phyloP scores from a whole-genome alignment of 2,329 filamentous ascomycete genomes.

The Penicillium hesseltinei region DNA sequence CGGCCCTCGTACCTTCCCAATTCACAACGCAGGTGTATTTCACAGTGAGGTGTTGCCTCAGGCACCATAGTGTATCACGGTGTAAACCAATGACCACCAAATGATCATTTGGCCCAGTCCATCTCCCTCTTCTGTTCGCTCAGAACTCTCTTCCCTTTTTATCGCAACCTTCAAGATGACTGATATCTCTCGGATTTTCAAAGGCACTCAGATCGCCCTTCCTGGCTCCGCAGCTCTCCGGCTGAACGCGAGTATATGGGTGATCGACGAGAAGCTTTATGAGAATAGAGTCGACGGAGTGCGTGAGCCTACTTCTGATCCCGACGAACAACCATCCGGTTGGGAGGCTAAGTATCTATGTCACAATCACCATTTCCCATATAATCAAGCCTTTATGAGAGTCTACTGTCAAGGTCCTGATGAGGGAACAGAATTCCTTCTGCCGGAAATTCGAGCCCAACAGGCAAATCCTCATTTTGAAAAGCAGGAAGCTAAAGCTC shows the following conservation, averaged over 20 bases:
- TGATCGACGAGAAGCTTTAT: slow-evolving; percentile 6
- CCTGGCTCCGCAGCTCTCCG: background rate
- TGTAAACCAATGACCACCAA: background rate
- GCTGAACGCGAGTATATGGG: slow-evolving; percentile 6
- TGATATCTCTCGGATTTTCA: slow-evolving; percentile 6
- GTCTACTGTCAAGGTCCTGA: slow-evolving; percentile 6
- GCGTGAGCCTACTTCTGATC: background rate
- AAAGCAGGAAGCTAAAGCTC: slow-evolving; percentile 1
- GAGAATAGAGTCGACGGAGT: slow-evolving; percentile 7
- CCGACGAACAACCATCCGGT: slow-evolving; percentile 1
- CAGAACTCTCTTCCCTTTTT: background rate
- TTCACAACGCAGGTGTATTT: too few relatives aligned
- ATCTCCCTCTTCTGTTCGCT: background rate
- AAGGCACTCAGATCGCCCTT: slow-evolving; percentile 5
- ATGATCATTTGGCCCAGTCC: background rate
- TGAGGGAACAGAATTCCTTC: slow-evolving; percentile 6
- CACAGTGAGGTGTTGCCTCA: too few relatives aligned
- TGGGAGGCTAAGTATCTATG: slow-evolving; percentile 7
- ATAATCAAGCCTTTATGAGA: slow-evolving; percentile 4
- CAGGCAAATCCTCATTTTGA: slow-evolving; percentile 4
- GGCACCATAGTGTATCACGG: too few relatives aligned
- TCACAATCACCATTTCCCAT: background rate
- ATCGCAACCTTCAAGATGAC: slow-evolving; percentile 4
- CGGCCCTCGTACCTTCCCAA: too few relatives aligned
- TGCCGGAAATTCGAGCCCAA: slow-evolving; percentile 2